phyloP scores from a whole-genome alignment of 768 basidiomycete genomes.

The Favolaschia claudopus region DNA sequence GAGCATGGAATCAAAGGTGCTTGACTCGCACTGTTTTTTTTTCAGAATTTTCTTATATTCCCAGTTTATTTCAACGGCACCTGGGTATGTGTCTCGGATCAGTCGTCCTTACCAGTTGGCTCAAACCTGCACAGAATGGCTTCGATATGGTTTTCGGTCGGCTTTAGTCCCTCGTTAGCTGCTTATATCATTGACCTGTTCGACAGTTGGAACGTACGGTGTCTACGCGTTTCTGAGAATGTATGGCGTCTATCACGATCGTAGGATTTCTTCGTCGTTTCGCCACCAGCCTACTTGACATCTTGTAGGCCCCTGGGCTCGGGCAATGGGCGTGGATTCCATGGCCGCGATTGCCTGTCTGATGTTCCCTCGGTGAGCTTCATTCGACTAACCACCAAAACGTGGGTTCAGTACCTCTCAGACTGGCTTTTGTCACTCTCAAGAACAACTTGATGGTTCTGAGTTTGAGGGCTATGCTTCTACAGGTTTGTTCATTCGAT shows the following conservation, averaged over 20 bases:
- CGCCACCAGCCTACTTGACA: neutral
- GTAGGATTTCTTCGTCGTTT: constrained; percentile 45
- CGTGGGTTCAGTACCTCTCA: constrained; percentile 35
- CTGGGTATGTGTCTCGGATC: constrained; percentile 58
- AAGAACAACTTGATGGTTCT: constrained; percentile 83
- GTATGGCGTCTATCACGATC: constrained; percentile 76
- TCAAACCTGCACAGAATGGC: constrained; percentile 66
- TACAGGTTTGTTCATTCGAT: constrained; percentile 86
- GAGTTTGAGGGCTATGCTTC: constrained; percentile 89
- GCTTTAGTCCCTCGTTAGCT: constrained; percentile 25
- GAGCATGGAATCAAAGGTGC: constrained; percentile 91
- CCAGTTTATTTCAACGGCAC: constrained; percentile 86
- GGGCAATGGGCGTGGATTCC: constrained; percentile 76
- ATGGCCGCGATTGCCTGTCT: constrained; percentile 90
- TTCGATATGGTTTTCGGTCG: constrained; percentile 91
- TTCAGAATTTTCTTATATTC: constrained; percentile 5
- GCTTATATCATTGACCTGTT: neutral
- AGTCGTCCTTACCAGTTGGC: constrained; percentile 10
- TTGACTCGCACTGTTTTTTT: neutral
- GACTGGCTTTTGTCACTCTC: constrained; percentile 90
- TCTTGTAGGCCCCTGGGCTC: constrained; percentile 66
- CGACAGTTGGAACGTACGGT: constrained; percentile 76
- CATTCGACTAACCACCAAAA: neutral
- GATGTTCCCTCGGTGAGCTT: constrained; percentile 80
- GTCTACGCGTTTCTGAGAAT: constrained; percentile 80